phyloP scores from a whole-genome alignment of 73 alveolate species.

The Tetrahymena thermophila region DNA sequence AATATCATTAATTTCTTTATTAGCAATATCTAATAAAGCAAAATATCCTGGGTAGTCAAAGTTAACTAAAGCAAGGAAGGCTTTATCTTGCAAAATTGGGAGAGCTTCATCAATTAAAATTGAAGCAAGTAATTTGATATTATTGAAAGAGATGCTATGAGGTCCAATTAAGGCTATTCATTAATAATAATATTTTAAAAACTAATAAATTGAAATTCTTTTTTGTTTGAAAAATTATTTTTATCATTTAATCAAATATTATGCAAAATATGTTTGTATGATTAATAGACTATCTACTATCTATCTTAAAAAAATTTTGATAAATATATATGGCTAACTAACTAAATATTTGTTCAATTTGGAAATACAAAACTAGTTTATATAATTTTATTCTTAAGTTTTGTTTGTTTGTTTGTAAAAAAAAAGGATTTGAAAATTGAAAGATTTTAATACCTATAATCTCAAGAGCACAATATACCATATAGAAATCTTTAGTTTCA shows the following conservation, averaged over 20 bases:
- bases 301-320: no score
- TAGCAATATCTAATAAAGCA: slow-evolving; percentile 72
- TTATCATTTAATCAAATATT: no score
- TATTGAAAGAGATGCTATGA: slow-evolving; percentile 49
- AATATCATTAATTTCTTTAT: slow-evolving; percentile 67
- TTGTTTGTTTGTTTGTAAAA: background rate
- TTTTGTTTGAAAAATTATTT: no score
- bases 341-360: no score
- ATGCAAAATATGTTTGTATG: no score
- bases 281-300: no score
- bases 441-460: background rate
- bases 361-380: no score
- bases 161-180: slow-evolving; percentile 71
- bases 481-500: background rate
- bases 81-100: slow-evolving; percentile 47
- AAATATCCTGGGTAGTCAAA: slow-evolving; percentile 70
- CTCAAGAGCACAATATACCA: background rate
- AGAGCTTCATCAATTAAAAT: slow-evolving; percentile 65
- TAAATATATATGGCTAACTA: no score
- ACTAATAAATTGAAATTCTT: no score
- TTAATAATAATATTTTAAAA: slow-evolving; percentile 15
- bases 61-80: slow-evolving; percentile 65
- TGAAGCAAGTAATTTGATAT: slow-evolving; percentile 61
- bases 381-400: no score
- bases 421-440: background rate